These are phyloP conservation scores for Crotalaria pallida DNA, from an alignment of 306 rosid species.

Conservation along the genomic window DNA sequence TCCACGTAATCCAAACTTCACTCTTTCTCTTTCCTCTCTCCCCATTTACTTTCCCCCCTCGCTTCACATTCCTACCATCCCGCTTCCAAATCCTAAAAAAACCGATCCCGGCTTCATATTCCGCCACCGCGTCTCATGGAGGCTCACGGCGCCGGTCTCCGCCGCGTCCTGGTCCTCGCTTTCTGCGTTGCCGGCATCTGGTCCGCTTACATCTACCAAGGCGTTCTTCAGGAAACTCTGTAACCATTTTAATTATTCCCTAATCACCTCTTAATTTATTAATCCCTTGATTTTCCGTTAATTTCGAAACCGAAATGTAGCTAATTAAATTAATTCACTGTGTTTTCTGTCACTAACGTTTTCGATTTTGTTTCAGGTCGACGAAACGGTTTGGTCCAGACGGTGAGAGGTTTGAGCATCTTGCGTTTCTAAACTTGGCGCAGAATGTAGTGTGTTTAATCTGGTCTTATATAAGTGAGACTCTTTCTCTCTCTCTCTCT, in stretches of 20 bases:
- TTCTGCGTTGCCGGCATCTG: constrained; percentile 92
- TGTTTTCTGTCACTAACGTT: not conserved
- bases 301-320: constrained; percentile 2
- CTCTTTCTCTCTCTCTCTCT: too few species aligned
- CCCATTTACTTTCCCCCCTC: not conserved
- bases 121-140: constrained; percentile 61
- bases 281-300: not conserved
- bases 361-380: not conserved
- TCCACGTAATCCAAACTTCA: constrained; percentile 27
- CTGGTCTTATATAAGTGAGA: constrained; percentile 92
- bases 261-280: not conserved
- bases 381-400: constrained; percentile 51
- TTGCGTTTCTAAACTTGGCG: constrained; percentile 83
- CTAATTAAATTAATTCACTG: not conserved
- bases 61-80: not conserved
- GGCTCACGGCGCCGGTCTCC: constrained; percentile 70
- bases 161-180: constrained; percentile 65
- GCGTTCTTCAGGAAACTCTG: constrained; percentile 94
- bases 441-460: constrained; percentile 88
- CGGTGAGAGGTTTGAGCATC: constrained; percentile 74
- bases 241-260: constrained; percentile 20
- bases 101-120: not conserved
- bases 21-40: not conserved
- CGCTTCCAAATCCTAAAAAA: not conserved
- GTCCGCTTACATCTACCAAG: constrained; percentile 95